Evolutionary conservation across 225 moss, liverwort and hornwort genomes (phyloP), one percentile per base, ranked within the genome.

Genomic region (Physcomitrium patens): DNA sequence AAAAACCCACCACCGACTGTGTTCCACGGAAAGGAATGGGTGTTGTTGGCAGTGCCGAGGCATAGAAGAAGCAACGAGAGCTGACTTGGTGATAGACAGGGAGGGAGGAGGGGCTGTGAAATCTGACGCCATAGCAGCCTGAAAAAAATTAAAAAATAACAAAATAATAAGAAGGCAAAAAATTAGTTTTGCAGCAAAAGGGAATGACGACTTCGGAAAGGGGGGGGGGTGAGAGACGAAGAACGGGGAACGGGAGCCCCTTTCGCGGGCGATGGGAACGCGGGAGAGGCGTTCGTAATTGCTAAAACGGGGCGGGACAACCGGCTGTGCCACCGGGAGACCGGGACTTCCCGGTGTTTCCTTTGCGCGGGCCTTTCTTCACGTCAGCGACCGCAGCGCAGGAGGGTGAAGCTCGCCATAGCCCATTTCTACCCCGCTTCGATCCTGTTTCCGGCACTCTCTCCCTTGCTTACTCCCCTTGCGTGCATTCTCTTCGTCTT

Each of bases 281-380:
- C 15, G 24, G 67, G 63, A 7, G 63, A 19, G 45, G 18, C 44
- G 20, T 19, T 43, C 12, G 45, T 13, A 64, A 10, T 59, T 64
- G 45, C 63, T 64, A 64, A 18, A 43, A 2, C 10, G 19, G 20
- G 61, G 0, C 17, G 26, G 18, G 59, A 17, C 42, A 19, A 76
- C 68, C 67, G 76, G 60, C 19, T 64, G 54, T 11, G 2, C 37
- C 12, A 31, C 13, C 17, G 42, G 9, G 42, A 23, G 31, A 77
- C 77, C 45, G 77, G 70, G 9, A n/a, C 11, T 10, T 37, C 31
- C 55, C 65, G 71, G 77, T 78, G 19, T 47, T 28, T 27, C 56
- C 56, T 67, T 76, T 56, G 70, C 71, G 77, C 71, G 57, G 31
- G 70, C 77, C 77, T 78, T 78, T 65, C 77, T 71, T 70, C 77